Evolutionary conservation across 352 stramenopile genomes (phyloP), one percentile per base, ranked within the genome.

Genomic region (Globisporangium abappressorium): DNA sequence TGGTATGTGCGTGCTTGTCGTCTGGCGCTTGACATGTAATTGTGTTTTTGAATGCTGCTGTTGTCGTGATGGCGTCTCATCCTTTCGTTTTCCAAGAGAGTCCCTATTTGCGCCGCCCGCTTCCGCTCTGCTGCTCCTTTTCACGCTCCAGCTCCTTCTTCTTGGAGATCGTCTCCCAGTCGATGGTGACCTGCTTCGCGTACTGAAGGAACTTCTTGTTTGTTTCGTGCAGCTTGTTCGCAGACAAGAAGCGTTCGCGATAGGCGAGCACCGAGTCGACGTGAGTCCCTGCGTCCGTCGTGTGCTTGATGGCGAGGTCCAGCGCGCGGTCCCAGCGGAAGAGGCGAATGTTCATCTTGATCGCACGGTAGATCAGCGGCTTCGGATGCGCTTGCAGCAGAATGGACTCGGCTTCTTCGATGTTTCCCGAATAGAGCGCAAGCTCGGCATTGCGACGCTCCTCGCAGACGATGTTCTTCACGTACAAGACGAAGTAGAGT

Each of bases 401-500:
- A 49, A 98, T 98, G 1, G 77, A 72, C 69, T 98, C 92, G n/a
- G 94, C 94, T 72, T 98, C 89, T 22, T 98, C 88, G n/a, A 96
- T 77, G 49, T 81, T 93, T 30, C 82, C 83, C 5, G 85, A 86
- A 63, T 90, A 97, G 15, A 98, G 64, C 7, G 91, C 90, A 47
- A 98, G 77, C 57, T 97, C 91, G 9, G 92, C 92, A 62, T 96
- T 97, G 8, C 85, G 82, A 36, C 89, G 89, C 65, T 97, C 90
- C 34, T 97, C 88, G 0, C 75, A 95, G 34, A 79, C 73, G 34
- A 97, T 70, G 22, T 78, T 86, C 77, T 97, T 97, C 28, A 97
- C 86, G 66, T 97, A 81, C 22, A 96, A 78, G 49, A 98, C 79
- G 60, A 97, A 98, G 76, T 98, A 90, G 22, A 98, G 84, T 75